phyloP scores from a whole-genome alignment of 2,329 filamentous ascomycete species.

The Ilyonectria mors-panacis region DNA sequence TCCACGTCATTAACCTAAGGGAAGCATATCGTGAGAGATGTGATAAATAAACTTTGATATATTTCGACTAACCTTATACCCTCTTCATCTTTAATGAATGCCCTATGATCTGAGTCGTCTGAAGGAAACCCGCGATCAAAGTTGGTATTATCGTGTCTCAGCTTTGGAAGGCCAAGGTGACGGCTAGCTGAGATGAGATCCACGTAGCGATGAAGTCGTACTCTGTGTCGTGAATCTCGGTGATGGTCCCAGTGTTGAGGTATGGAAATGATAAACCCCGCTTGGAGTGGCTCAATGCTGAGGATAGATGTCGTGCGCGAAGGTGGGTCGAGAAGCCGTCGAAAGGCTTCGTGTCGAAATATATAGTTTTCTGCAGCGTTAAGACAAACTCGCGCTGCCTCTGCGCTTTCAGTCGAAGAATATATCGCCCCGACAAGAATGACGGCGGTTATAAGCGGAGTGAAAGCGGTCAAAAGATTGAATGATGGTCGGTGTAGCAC shows the following conservation, averaged over 20 bases:
- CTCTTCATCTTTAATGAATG: conserved; percentile 6
- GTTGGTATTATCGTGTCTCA: neutral
- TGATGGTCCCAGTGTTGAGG: conserved; percentile 11
- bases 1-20: conserved; percentile 1
- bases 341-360: conserved; percentile 1
- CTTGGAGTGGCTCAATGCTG: neutral
- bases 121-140: neutral
- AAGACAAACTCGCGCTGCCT: neutral
- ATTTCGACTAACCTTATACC: neutral
- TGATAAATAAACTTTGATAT: neutral
- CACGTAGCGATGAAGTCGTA: neutral
- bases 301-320: neutral
- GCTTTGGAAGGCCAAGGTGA: neutral
- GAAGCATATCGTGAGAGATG: neutral
- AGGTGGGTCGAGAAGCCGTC: neutral
- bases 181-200: conserved; percentile 5
- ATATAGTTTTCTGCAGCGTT: conserved; percentile 3
- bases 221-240: neutral
- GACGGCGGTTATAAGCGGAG: neutral
- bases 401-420: neutral
- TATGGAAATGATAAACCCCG: conserved; percentile 2
- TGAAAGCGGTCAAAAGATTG: neutral
- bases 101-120: neutral
- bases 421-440: conserved; percentile 2
- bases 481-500: conserved; percentile 6